phyloP scores from a whole-genome alignment of 371 early-diverging fungal species.

The Lichtheimia corymbifera region DNA sequence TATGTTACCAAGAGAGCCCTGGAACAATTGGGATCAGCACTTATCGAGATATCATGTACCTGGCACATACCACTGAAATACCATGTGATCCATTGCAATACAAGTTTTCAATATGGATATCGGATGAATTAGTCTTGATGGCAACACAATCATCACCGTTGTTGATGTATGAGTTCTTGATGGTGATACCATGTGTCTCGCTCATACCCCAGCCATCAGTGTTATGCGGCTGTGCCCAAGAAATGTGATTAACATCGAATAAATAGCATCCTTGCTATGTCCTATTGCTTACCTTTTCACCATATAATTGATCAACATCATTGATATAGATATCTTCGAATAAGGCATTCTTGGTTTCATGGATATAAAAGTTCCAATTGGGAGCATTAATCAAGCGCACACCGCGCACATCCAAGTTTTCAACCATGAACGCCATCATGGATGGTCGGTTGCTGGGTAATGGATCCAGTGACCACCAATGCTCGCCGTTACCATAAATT shows the following conservation, averaged over 20 bases:
- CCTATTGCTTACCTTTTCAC: neutral
- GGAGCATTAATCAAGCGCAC: constrained; percentile 17
- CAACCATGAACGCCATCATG: constrained; percentile 23
- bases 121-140: constrained; percentile 22
- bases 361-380: constrained; percentile 23
- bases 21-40: too few species aligned
- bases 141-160: constrained; percentile 28
- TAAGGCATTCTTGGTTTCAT: constrained; percentile 15
- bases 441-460: constrained; percentile 18
- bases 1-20: constrained; percentile 23
- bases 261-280: too few species aligned
- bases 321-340: constrained; percentile 20
- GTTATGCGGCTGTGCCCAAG: constrained; percentile 10
- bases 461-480: constrained; percentile 20
- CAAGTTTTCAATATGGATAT: constrained; percentile 21
- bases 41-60: neutral
- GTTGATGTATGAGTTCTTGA: constrained; percentile 20
- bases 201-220: constrained; percentile 24
- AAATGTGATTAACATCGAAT: too few species aligned
- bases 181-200: constrained; percentile 13
- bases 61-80: constrained; percentile 19
- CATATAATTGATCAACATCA: constrained; percentile 12
- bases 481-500: constrained; percentile 16
- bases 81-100: constrained; percentile 30
- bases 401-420: constrained; percentile 11